These are phyloP conservation scores for Fusarium nanum DNA, from an alignment of 2,329 filamentous ascomycete genomes.

Conservation along the genomic window DNA sequence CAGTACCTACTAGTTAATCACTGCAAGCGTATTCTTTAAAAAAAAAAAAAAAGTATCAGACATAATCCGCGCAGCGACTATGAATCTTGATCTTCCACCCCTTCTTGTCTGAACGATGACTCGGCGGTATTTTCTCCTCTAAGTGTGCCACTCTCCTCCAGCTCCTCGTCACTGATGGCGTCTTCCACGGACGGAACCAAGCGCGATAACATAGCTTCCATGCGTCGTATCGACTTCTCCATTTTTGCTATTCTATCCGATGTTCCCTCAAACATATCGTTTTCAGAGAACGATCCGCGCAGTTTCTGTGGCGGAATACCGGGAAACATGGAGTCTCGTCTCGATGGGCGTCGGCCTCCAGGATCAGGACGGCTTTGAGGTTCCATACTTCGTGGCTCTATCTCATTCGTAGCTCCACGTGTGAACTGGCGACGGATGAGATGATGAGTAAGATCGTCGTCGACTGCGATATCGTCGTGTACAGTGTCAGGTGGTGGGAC, in stretches of 20 bases:
- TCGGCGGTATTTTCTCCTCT: constrained; percentile 46
- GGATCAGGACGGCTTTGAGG: constrained; percentile 44
- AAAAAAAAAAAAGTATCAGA: not conserved
- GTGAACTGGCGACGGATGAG: constrained; percentile 68
- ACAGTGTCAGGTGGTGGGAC: constrained; percentile 73
- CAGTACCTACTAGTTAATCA: not conserved
- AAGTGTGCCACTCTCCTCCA: constrained; percentile 48
- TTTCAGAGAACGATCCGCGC: constrained; percentile 60
- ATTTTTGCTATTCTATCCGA: constrained; percentile 59
- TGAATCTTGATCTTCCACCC: constrained; percentile 9
- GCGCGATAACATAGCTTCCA: constrained; percentile 60
- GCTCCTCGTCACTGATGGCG: constrained; percentile 43
- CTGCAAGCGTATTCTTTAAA: not conserved
- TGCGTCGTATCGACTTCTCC: constrained; percentile 61
- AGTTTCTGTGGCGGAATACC: constrained; percentile 60
- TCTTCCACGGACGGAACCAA: constrained; percentile 51
- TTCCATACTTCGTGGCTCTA: constrained; percentile 30
- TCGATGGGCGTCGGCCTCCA: constrained; percentile 51
- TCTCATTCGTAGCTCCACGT: constrained; percentile 55
- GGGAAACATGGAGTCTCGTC: constrained; percentile 69
- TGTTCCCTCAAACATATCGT: constrained; percentile 59
- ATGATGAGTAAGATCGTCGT: constrained; percentile 69
- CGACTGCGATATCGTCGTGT: constrained; percentile 66
- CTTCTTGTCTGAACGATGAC: constrained; percentile 44
- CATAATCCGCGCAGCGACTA: constrained; percentile 19